phyloP scores from a whole-genome alignment of 2,329 filamentous ascomycete species.

The Sporothrix phasma region DNA sequence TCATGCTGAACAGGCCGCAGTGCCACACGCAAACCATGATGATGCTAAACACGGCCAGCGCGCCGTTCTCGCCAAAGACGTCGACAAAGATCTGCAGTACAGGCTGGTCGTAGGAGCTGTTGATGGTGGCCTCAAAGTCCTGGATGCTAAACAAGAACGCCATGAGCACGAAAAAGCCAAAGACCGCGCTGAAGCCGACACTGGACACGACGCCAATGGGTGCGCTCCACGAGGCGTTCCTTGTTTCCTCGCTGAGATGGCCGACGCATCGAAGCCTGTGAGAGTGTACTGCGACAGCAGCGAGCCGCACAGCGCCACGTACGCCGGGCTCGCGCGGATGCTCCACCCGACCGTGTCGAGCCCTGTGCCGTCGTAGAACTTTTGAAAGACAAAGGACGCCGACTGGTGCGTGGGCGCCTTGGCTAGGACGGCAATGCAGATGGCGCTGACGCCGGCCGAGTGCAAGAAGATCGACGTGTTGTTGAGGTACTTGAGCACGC shows the following conservation, averaged over 20 bases:
- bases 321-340: conserved; percentile 41
- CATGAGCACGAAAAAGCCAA: conserved; percentile 50
- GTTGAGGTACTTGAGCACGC: conserved; percentile 45
- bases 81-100: conserved; percentile 50
- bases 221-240: conserved; percentile 45
- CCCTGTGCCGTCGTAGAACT: conserved; percentile 44
- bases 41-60: conserved; percentile 43
- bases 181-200: conserved; percentile 44
- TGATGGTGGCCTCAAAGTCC: conserved; percentile 41
- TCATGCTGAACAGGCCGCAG: conserved; percentile 49
- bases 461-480: conserved; percentile 47
- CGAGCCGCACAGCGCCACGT: conserved; percentile 44
- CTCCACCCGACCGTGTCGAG: conserved; percentile 40
- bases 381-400: conserved; percentile 46
- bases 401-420: conserved; percentile 47
- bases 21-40: conserved; percentile 53
- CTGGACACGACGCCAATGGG: conserved; percentile 49
- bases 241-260: conserved; percentile 50
- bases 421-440: conserved; percentile 46
- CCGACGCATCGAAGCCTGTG: conserved; percentile 43
- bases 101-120: conserved; percentile 38
- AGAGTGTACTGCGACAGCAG: conserved; percentile 42
- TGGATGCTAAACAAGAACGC: conserved; percentile 50
- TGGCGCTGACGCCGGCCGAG: conserved; percentile 40
- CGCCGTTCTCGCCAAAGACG: conserved; percentile 44